phyloP scores from a whole-genome alignment of 108 stramenopile species.

The Asterionellopsis glacialis region DNA sequence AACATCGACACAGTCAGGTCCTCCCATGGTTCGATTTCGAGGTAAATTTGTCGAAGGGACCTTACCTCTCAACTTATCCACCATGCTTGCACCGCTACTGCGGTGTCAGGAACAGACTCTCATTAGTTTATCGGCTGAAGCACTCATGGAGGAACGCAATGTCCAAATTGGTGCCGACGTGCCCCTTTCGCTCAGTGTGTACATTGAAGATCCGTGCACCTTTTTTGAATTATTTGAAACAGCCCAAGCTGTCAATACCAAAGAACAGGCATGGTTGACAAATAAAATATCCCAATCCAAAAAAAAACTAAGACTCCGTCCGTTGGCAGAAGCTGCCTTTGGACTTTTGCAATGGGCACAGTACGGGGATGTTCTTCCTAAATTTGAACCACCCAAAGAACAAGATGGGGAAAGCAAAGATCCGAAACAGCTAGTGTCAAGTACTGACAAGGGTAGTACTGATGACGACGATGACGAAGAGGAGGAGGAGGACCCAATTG shows the following conservation, averaged over 20 bases:
- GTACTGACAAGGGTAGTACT: not conserved
- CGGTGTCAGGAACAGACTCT: not conserved
- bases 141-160: constrained; percentile 65
- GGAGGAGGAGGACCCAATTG: constrained; percentile 13
- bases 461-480: constrained; percentile 8
- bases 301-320: not conserved
- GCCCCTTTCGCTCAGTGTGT: constrained; percentile 41
- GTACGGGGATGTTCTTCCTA: constrained; percentile 43
- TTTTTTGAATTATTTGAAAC: constrained; percentile 54
- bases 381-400: constrained; percentile 8
- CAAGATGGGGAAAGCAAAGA: constrained; percentile 2
- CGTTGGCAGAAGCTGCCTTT: constrained; percentile 52
- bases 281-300: constrained; percentile 4
- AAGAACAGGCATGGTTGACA: not conserved
- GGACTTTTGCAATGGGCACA: constrained; percentile 78
- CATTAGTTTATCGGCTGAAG: constrained; percentile 35
- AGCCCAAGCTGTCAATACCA: not conserved
- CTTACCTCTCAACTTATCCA: constrained; percentile 37
- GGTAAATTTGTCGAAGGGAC: constrained; percentile 32
- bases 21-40: constrained; percentile 49
- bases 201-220: constrained; percentile 26
- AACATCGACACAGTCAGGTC: constrained; percentile 5
- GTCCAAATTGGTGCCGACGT: constrained; percentile 61
- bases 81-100: constrained; percentile 51
- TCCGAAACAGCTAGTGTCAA: not conserved